Evolutionary conservation across 805 yeast genomes (phyloP).

Genomic region (Cyberlindnera veronae): DNA sequence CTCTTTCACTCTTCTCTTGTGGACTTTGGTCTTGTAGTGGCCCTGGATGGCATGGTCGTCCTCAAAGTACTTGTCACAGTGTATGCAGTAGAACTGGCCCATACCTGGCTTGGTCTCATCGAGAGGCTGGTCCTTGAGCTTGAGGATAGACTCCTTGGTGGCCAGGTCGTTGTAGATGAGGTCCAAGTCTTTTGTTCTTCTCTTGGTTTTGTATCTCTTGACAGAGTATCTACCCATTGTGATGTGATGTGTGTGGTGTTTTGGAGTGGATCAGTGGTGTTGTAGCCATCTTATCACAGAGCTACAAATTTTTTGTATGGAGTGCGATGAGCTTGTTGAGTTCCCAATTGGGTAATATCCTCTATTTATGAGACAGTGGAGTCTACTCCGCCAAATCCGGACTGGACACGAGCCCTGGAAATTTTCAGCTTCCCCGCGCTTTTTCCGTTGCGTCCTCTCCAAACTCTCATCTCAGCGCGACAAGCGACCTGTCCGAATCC

Average conservation of each 20-base stretch:
- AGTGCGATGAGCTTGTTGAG: constrained; percentile 6
- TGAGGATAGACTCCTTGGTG: constrained; percentile 55
- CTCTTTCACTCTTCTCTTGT: constrained; percentile 80
- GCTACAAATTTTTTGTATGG: constrained; percentile 6
- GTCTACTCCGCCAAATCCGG: not conserved
- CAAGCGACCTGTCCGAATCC: too few relatives aligned
- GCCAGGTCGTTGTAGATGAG: constrained; percentile 74
- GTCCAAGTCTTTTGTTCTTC: constrained; percentile 83
- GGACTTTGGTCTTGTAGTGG: constrained; percentile 75
- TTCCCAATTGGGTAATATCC: constrained; percentile 4
- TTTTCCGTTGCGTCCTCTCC: not conserved
- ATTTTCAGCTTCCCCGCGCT: not conserved
- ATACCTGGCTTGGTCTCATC: constrained; percentile 92
- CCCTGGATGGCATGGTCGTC: constrained; percentile 65
- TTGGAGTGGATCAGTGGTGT: not conserved
- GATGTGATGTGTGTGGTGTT: constrained; percentile 6
- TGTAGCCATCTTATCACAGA: not conserved
- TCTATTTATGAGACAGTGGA: too few relatives aligned
- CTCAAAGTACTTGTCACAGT: constrained; percentile 91
- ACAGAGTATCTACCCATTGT: constrained; percentile 85
- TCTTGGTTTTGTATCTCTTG: constrained; percentile 82
- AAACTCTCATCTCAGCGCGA: not conserved
- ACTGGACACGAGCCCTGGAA: not conserved
- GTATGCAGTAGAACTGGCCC: constrained; percentile 92
- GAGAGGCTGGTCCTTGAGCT: constrained; percentile 72